Base-by-base conservation (phyloP, 2,329 filamentous ascomycete species). In the Trichophyton schoenleinii region DNA sequence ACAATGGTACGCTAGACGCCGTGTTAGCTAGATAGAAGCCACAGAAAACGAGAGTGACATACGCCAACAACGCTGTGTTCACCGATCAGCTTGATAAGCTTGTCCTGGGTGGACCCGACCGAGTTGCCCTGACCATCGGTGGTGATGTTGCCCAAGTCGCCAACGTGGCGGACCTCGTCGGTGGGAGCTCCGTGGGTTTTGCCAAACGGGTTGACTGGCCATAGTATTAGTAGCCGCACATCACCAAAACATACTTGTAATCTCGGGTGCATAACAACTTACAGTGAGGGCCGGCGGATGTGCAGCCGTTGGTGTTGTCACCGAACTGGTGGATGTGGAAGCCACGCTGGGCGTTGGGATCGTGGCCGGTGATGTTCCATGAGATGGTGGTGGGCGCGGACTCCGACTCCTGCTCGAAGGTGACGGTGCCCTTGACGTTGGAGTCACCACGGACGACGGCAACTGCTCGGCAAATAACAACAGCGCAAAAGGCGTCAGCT, bases 241-340 rank as follows among this genome's bases (percentile, higher is more conserved):
- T 13, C 34, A 36, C 6, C 2, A 18, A 18, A 1, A 18, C 1
- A 18, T 18, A 18, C 18, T 18, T 18, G 18, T 18, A 18, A 18
- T 18, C 18, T 18, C 18, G 18, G 18, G 18, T 18, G 1, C 28
- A 31, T 38, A 9, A 38, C 11, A 13, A 79, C 89, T 75, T 81
- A 95, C 91, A 99, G 83, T 99, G 94, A 78, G 94, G 92, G 60
- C 94, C 94, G 68, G 94, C 94, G 68, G 89, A 95, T 68, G 92
- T 97, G 88, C 94, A 99, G 77, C 94, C 94, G 80, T 99, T 99
- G 83, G 94, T 97, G 85, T 97, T 97, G 84, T 97, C 94, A 76
- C 94, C 94, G 73, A 96, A 99, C 77, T 94, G 89, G 83, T 99
- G 94, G 74, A 99, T 87, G 83, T 99, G 94, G 84, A 97, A 91